phyloP scores from a whole-genome alignment of 305 asterid species.

The Coffea humblotiana region DNA sequence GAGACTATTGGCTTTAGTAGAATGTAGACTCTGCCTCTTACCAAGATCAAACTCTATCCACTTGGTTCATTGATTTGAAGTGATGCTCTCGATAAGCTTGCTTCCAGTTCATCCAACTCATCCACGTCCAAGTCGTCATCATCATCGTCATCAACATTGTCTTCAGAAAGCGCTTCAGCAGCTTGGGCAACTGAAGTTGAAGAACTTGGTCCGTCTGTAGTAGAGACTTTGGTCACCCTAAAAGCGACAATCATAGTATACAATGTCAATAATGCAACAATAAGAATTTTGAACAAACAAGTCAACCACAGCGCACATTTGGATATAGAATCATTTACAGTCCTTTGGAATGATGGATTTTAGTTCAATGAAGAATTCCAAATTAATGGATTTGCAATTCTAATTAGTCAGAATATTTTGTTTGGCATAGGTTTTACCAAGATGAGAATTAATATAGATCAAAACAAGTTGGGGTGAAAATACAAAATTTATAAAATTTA shows the following conservation, averaged over 20 bases:
- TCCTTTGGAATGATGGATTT: too few relatives aligned
- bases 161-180: constrained; percentile 27
- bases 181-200: constrained; percentile 47
- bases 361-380: too few relatives aligned
- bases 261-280: not conserved
- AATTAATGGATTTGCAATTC: too few relatives aligned
- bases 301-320: too few relatives aligned
- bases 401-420: too few relatives aligned
- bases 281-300: constrained; percentile 6
- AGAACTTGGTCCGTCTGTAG: constrained; percentile 57
- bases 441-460: too few relatives aligned
- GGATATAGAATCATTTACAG: too few relatives aligned
- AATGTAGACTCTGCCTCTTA: not conserved
- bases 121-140: constrained; percentile 89
- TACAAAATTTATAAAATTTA: too few relatives aligned
- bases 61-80: constrained; percentile 65
- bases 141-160: constrained; percentile 46
- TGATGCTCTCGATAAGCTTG: constrained; percentile 72
- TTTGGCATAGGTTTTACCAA: too few relatives aligned
- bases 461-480: too few relatives aligned
- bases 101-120: constrained; percentile 89
- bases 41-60: constrained; percentile 22
- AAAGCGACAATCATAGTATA: constrained; percentile 8
- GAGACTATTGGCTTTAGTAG: not conserved
- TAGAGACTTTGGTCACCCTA: constrained; percentile 54